Base-by-base conservation (phyloP, 495 filamentous ascomycete species). In the Daldinia decipiens region DNA sequence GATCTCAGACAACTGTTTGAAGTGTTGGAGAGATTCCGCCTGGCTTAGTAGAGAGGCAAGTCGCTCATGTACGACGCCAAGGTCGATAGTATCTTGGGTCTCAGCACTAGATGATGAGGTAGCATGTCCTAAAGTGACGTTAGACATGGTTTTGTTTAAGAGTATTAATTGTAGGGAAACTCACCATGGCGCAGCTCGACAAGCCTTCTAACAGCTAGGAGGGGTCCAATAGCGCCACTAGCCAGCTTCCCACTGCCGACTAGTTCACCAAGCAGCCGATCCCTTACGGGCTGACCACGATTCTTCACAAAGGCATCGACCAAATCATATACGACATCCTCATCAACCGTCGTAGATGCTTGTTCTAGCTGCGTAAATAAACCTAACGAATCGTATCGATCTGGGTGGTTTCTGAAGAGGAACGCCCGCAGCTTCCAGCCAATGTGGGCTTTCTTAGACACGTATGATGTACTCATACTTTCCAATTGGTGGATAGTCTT, bases 1-100 rank as follows among this genome's bases (percentile, higher is more conserved):
- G 12, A 79, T 83, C 64, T 88, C 86, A 38, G 84, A 79, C 19
- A 84, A 80, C n/a, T 89, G 79, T 57, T 81, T 85, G 66, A 91
- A 90, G 55, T 87, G 81, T 13, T 82, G 82, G 60, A 85, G 80
- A 0, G 71, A 69, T 29, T 60, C 60, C 8, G 69, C 70, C n/a
- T 21, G 61, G 74, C 79, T 67, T 72, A 81, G 77, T 77, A 80
- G 68, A 66, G 77, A 45, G 52, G 73, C 50, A 79, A 71, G 45
- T 52, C 68, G 68, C 26, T 73, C 69, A 17, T 76, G 64, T 4
- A 74, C 56, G 32, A 55, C 51, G 19, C 54, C 72, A 34, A 76
- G 45, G 34, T 75, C 67, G 24, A 65, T 45, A 26, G 39, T 36
- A 29, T 59, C 55, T 55, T 67, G 62, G 32, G 43, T 31, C 17